These are phyloP conservation scores for Sphagnum tenellum DNA, from an alignment of 225 moss, liverwort and hornwort genomes.

Conservation along the genomic window DNA sequence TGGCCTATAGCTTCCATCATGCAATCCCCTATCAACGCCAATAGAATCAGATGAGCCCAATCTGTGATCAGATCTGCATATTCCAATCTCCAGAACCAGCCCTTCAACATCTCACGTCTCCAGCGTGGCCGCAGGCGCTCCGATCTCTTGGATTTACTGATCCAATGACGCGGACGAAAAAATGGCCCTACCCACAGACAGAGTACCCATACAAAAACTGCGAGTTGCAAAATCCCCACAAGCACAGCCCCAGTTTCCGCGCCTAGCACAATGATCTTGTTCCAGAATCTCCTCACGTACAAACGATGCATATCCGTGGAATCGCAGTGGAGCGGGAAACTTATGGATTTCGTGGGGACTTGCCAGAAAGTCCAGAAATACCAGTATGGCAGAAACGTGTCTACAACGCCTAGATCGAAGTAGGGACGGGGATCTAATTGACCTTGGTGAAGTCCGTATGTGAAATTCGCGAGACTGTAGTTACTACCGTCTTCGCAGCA, in stretches of 20 bases:
- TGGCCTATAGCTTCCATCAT: conserved; percentile 13
- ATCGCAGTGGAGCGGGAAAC: conserved; percentile 31
- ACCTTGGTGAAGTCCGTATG: conserved; percentile 13
- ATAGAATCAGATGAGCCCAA: neutral
- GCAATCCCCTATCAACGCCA: conserved; percentile 3
- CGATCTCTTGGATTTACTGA: no score
- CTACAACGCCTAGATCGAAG: conserved; percentile 25
- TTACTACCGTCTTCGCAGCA: conserved; percentile 22
- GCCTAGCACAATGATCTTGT: conserved; percentile 9
- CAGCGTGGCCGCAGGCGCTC: no score
- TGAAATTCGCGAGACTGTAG: conserved; percentile 20
- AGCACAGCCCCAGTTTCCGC: conserved; percentile 8
- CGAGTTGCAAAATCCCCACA: conserved; percentile 12
- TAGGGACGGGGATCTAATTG: conserved; percentile 27
- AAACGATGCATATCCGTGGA: conserved; percentile 25
- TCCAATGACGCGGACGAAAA: no score
- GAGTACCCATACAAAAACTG: no score
- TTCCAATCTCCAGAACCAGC: no score
- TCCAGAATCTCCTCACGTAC: conserved; percentile 32
- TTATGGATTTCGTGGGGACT: conserved; percentile 14
- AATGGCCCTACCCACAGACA: no score
- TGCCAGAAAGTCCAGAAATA: conserved; percentile 26
- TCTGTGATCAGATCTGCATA: conserved; percentile 21
- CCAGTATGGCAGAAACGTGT: conserved; percentile 26
- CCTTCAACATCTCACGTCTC: no score